Conservation (phyloP, 805 yeast genomes). For the Helenozyma baotianmanensis region DNA sequence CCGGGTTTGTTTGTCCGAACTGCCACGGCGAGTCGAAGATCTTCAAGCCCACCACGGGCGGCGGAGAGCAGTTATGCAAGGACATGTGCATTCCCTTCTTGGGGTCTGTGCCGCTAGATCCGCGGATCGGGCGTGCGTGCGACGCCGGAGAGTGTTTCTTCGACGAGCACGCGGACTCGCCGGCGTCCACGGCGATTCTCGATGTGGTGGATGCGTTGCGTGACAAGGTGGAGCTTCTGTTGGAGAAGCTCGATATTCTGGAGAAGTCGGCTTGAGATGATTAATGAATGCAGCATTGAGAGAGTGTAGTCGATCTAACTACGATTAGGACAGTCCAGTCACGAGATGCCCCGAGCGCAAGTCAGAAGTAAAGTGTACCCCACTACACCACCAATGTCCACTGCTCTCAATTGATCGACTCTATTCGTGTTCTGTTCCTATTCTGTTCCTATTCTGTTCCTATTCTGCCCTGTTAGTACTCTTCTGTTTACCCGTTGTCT, state of each 20-base stretch:
- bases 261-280: too few relatives aligned
- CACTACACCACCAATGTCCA: too few relatives aligned
- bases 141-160: conserved; percentile 83
- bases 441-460: too few relatives aligned
- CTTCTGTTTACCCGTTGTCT: too few relatives aligned
- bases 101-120: conserved; percentile 94
- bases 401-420: too few relatives aligned
- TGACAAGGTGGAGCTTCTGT: conserved; percentile 44
- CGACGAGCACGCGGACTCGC: conserved; percentile 83
- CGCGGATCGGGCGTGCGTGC: conserved; percentile 85
- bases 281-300: too few relatives aligned
- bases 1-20: conserved; percentile 95
- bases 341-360: too few relatives aligned
- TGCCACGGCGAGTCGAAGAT: conserved; percentile 88
- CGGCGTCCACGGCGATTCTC: conserved; percentile 82
- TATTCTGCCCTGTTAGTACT: too few relatives aligned
- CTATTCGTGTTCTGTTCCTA: too few relatives aligned
- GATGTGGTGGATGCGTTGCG: conserved; percentile 73
- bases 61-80: conserved; percentile 78
- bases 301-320: too few relatives aligned
- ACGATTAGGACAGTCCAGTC: too few relatives aligned
- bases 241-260: conserved; percentile 15
- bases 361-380: too few relatives aligned
- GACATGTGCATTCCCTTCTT: conserved; percentile 75
- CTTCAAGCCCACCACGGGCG: conserved; percentile 95